Conservation (phyloP, 2,329 filamentous ascomycete genomes). For the Cercospora sojina region DNA sequence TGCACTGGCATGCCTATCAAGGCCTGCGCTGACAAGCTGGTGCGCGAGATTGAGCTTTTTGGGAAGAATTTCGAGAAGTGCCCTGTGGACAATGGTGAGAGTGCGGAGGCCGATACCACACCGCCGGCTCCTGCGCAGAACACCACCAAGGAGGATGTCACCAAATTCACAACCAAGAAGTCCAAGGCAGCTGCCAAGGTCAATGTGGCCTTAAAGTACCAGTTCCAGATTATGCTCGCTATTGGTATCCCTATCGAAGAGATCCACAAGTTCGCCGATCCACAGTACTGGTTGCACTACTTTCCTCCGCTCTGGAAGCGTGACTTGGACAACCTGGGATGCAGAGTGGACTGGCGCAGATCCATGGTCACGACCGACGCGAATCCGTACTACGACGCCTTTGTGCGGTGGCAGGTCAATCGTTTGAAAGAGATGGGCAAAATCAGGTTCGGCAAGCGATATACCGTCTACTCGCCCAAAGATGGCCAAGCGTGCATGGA, state of each 20-base stretch:
- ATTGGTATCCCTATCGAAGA: constrained; percentile 84
- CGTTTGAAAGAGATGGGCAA: constrained; percentile 84
- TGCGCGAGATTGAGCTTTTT: constrained; percentile 84
- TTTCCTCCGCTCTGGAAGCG: constrained; percentile 80
- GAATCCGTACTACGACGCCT: constrained; percentile 95
- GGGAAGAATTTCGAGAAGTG: constrained; percentile 82
- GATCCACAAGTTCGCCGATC: constrained; percentile 89
- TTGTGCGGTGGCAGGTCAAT: constrained; percentile 97
- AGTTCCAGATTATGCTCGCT: constrained; percentile 91
- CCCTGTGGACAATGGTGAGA: constrained; percentile 55
- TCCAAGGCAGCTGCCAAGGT: constrained; percentile 82
- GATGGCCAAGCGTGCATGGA: constrained; percentile 86
- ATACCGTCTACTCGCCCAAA: constrained; percentile 90
- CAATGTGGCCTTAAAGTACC: constrained; percentile 90
- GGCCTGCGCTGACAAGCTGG: constrained; percentile 92
- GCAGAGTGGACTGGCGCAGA: constrained; percentile 88
- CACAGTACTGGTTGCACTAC: constrained; percentile 86
- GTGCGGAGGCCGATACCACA: constrained; percentile 47
- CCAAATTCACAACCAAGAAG: constrained; percentile 91
- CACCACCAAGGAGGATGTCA: constrained; percentile 72
- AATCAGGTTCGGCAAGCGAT: constrained; percentile 89
- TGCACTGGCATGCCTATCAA: constrained; percentile 98
- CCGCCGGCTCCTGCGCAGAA: constrained; percentile 60
- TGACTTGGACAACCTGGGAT: constrained; percentile 80
- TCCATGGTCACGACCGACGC: constrained; percentile 93